Conservation (phyloP, 345 rosid genomes). For the Citrus glauca region DNA sequence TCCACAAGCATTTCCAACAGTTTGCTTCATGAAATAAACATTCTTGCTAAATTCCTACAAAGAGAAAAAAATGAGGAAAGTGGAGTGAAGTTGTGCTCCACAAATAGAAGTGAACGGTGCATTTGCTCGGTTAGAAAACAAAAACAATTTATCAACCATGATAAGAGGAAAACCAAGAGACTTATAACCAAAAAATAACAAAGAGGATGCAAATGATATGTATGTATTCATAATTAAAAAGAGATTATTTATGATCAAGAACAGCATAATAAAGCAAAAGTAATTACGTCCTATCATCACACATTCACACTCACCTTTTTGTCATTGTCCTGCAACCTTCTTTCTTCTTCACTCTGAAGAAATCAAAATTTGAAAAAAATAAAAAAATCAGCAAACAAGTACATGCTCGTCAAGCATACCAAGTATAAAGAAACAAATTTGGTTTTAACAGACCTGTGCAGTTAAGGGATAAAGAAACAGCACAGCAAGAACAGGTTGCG, state of each 20-base stretch:
- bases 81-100: neutral
- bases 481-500: slow-evolving; percentile 87
- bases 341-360: slow-evolving; percentile 78
- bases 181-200: neutral
- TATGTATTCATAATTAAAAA: neutral
- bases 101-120: neutral
- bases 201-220: neutral
- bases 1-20: slow-evolving; percentile 98
- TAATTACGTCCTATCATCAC: neutral
- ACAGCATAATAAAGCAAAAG: neutral
- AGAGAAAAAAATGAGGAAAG: neutral
- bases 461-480: slow-evolving; percentile 86
- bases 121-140: neutral
- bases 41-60: slow-evolving; percentile 52
- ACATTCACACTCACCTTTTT: slow-evolving; percentile 37
- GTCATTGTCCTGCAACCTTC: slow-evolving; percentile 51
- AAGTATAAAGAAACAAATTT: neutral
- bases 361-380: neutral
- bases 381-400: slow-evolving; percentile 10
- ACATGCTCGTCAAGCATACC: neutral
- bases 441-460: slow-evolving; percentile 46
- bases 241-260: neutral
- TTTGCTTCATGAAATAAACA: slow-evolving; percentile 94
- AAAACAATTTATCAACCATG: neutral
- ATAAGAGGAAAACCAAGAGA: neutral